Conservation (phyloP, 2,329 filamentous ascomycete genomes). For the Ramularia endophylla region DNA sequence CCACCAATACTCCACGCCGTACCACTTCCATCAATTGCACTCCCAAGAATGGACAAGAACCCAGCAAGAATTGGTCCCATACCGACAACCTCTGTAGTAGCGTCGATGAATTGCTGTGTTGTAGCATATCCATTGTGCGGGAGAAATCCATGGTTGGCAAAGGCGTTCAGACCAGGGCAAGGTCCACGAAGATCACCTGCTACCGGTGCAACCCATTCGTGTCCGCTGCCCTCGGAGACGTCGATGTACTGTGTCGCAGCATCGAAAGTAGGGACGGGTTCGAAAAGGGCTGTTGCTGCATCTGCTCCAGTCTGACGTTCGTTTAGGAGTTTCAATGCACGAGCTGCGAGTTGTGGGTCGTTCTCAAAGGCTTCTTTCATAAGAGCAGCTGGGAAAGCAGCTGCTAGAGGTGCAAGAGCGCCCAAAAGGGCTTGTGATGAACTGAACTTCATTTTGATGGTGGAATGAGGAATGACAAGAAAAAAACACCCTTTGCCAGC, state of each 20-base stretch:
- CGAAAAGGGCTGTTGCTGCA: conserved; percentile 11
- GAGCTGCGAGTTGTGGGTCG: conserved; percentile 3
- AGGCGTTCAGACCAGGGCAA: conserved; percentile 18
- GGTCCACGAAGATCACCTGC: conserved; percentile 18
- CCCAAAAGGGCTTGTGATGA: conserved; percentile 10
- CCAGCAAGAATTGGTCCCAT: conserved; percentile 10
- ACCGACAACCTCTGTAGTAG: conserved; percentile 16
- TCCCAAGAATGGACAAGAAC: conserved; percentile 27
- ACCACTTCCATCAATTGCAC: conserved; percentile 16
- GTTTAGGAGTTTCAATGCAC: conserved; percentile 1
- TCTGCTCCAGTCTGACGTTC: conserved; percentile 11
- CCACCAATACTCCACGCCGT: conserved; percentile 27
- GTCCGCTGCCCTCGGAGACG: conserved; percentile 13
- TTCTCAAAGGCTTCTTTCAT: conserved; percentile 1
- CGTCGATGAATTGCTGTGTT: conserved; percentile 24
- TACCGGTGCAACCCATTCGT: conserved; percentile 22
- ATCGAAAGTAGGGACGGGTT: conserved; percentile 19
- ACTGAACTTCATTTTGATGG: conserved; percentile 15
- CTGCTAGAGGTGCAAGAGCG: conserved; percentile 1
- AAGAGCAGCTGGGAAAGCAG: conserved; percentile 4
- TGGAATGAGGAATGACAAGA: no score
- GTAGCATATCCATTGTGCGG: conserved; percentile 9
- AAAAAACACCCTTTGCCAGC: no score
- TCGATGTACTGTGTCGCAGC: conserved; percentile 20
- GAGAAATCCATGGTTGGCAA: conserved; percentile 22